These are phyloP conservation scores for Lipomyces anomalus DNA, from an alignment of 805 yeast genomes.

Conservation along the genomic window DNA sequence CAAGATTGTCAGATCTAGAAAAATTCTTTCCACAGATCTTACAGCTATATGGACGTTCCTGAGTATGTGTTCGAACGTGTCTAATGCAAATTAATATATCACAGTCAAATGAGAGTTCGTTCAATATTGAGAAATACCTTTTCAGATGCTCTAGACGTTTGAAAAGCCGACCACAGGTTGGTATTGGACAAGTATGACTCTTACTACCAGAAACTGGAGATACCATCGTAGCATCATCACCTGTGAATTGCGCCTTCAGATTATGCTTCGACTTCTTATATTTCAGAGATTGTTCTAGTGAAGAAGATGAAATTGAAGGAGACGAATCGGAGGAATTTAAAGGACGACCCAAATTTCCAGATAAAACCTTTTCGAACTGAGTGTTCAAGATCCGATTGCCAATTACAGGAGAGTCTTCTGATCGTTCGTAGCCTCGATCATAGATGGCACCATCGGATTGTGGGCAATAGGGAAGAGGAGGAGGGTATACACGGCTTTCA, in stretches of 20 bases:
- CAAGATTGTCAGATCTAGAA: constrained; percentile 21
- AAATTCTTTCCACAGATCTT: constrained; percentile 20
- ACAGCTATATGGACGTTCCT: constrained; percentile 22
- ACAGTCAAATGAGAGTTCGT: not conserved
- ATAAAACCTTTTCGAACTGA: too few species aligned
- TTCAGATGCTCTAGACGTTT: constrained; percentile 22
- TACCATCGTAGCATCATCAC: constrained; percentile 3
- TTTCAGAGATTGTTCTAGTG: not conserved
- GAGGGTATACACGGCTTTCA: too few species aligned
- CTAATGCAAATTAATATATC: not conserved
- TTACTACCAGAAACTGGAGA: constrained; percentile 9
- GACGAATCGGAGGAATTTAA: too few species aligned
- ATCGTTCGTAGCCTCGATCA: too few species aligned
- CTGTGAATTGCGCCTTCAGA: constrained; percentile 2
- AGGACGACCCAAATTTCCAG: constrained; percentile 3
- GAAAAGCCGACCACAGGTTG: constrained; percentile 22
- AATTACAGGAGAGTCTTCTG: too few species aligned
- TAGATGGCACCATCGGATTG: too few species aligned
- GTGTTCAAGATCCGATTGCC: too few species aligned
- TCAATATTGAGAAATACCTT: constrained; percentile 4
- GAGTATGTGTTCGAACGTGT: constrained; percentile 25
- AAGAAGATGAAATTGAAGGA: not conserved
- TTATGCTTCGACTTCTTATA: constrained; percentile 2
- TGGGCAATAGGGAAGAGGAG: too few species aligned
- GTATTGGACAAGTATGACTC: constrained; percentile 21